These are phyloP conservation scores for Kuraishia capsulata DNA, from an alignment of 805 yeast genomes.

Conservation along the genomic window DNA sequence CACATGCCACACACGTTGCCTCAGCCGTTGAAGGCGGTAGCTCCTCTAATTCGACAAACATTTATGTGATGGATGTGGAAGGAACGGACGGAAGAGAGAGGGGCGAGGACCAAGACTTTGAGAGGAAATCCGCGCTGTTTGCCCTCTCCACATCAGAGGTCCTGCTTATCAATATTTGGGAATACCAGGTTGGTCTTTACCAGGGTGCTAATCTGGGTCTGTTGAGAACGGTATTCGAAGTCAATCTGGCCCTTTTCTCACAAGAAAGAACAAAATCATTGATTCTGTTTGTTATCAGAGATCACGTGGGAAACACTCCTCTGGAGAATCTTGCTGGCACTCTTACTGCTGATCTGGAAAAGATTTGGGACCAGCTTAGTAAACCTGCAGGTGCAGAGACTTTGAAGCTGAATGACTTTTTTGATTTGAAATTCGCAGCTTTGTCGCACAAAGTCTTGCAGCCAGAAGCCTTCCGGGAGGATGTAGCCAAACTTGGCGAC, in stretches of 20 bases:
- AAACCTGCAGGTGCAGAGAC: conserved; percentile 61
- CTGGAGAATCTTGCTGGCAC: conserved; percentile 61
- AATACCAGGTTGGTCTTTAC: conserved; percentile 90
- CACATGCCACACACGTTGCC: conserved; percentile 39
- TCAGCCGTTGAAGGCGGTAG: conserved; percentile 8
- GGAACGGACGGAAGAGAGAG: conserved; percentile 98
- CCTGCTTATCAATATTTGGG: conserved; percentile 91
- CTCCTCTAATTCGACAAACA: conserved; percentile 18
- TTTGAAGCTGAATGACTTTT: conserved; percentile 60
- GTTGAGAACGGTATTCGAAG: conserved; percentile 92
- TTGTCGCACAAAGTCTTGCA: conserved; percentile 82
- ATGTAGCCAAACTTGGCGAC: conserved; percentile 56
- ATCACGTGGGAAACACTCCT: conserved; percentile 84
- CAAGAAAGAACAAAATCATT: conserved; percentile 47
- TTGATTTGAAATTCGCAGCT: conserved; percentile 75
- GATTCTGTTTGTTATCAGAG: conserved; percentile 82
- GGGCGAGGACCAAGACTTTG: conserved; percentile 98
- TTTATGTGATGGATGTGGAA: conserved; percentile 92
- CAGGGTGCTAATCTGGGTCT: conserved; percentile 98
- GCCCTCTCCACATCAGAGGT: conserved; percentile 90
- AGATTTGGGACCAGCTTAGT: conserved; percentile 69
- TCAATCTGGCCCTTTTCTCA: conserved; percentile 79
- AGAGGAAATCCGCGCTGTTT: conserved; percentile 90
- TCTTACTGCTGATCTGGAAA: conserved; percentile 57
- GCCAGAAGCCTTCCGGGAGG: conserved; percentile 56